phyloP scores from a whole-genome alignment of 1,139 yeast species.

The Candida sanyaensis region DNA sequence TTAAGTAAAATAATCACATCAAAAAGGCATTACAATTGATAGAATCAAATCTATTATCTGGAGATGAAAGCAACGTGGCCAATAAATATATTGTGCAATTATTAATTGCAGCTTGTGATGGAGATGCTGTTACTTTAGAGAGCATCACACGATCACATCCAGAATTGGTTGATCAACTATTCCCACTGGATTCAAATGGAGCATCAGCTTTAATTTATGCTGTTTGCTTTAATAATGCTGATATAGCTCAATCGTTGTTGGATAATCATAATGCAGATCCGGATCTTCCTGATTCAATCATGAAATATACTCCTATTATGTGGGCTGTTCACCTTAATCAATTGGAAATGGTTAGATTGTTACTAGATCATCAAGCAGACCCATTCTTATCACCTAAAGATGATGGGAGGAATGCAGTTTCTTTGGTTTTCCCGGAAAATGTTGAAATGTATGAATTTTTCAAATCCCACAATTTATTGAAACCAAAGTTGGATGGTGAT shows the following conservation, averaged over 20 bases:
- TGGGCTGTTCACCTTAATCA: conserved; percentile 49
- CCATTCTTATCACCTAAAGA: conserved; percentile 35
- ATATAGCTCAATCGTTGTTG: conserved; percentile 46
- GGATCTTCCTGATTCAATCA: conserved; percentile 36
- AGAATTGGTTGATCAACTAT: conserved; percentile 28
- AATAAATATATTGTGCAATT: conserved; percentile 27
- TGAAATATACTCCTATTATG: conserved; percentile 45
- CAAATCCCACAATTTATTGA: conserved; percentile 40
- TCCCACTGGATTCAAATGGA: conserved; percentile 43
- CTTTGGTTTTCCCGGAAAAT: conserved; percentile 34
- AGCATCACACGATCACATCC: conserved; percentile 32
- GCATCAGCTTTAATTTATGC: conserved; percentile 54
- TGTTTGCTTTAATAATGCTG: conserved; percentile 48
- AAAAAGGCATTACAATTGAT: conserved; percentile 41
- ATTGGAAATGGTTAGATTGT: conserved; percentile 33
- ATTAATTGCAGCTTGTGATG: conserved; percentile 52
- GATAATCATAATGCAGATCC: conserved; percentile 37
- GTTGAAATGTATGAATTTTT: conserved; percentile 38
- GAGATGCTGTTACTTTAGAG: conserved; percentile 49
- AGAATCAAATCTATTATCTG: conserved; percentile 17
- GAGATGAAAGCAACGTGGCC: conserved; percentile 8
- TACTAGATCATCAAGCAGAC: conserved; percentile 45
- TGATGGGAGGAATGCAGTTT: conserved; percentile 34
- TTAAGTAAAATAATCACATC: conserved; percentile 47
- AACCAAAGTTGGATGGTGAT: conserved; percentile 20